Base-by-base conservation (phyloP, 768 basidiomycete species). In the Phylloporus sp. region DNA sequence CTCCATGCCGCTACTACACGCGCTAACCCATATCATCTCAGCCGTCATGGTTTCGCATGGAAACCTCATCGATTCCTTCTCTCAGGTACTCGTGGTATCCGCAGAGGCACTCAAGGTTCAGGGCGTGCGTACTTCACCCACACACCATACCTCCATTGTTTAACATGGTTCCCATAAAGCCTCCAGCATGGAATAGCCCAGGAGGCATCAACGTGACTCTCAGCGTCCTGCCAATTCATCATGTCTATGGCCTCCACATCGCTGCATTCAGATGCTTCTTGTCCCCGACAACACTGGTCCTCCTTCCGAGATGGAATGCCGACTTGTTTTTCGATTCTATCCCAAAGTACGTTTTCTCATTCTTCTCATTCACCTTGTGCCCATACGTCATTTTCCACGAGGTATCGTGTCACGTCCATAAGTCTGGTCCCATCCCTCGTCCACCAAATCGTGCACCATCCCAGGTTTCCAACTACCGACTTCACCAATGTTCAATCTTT, bases 21-120 rank as follows among this genome's bases (percentile, higher is more conserved):
- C 21, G 21, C 41, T 47, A n/a, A 66, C 17, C 6, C 15, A 9
- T 5, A 40, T 41, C 26, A 4, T 27, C 26, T 28, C 33, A 86
- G 85, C 77, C 7, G 80, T 86, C n/a, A 83, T 81, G 83, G 77
- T 84, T 22, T 78, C 84, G 1, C 84, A 86, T 54, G 78, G 78
- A 38, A 86, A 86, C 59, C 36, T 85, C 15, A 63, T 75, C 21
- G 70, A 63, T 45, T 72, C 77, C 1, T 11, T 80, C 0, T 37
- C 42, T 1, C 77, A 84, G 59, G 31, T 53, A 0, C 49, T 66
- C 1, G 61, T 74, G 3, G 8, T 72, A 5, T 26, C n/a, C 1
- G 46, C 59, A n/a, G 70, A 63, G 17, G 36, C 46, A 0, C 43
- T 58, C 6, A 68, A 72, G 36, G 69, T 75, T 0, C 60, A 64